phyloP scores from a whole-genome alignment of 768 basidiomycete species.

The Amyloporia xantha region DNA sequence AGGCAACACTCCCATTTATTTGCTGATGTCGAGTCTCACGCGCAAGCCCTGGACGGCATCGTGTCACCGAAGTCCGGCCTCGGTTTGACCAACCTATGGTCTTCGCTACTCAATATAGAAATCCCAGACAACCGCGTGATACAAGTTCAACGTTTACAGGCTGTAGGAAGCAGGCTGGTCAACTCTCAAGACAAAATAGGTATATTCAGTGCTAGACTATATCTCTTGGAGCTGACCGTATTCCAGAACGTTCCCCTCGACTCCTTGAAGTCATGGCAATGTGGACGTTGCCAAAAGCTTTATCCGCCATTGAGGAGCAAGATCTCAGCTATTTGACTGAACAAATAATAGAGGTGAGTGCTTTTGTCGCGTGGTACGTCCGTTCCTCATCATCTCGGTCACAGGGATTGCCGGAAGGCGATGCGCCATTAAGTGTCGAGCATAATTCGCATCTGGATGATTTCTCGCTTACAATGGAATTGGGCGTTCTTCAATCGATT shows the following conservation, averaged over 20 bases:
- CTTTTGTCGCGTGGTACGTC: background rate
- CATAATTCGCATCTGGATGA: no score
- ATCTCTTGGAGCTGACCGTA: background rate
- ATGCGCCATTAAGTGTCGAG: no score
- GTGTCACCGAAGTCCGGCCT: conserved; percentile 64
- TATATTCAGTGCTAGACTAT: background rate
- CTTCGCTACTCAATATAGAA: conserved; percentile 7
- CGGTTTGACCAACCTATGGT: conserved; percentile 28
- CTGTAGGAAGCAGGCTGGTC: background rate
- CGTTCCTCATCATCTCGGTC: no score
- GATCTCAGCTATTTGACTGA: background rate
- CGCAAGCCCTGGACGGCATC: conserved; percentile 35
- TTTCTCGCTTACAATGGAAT: no score
- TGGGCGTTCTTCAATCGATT: background rate
- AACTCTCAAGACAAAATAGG: background rate
- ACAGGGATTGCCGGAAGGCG: no score
- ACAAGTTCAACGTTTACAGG: background rate
- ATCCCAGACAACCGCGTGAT: background rate
- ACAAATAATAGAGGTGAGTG: background rate
- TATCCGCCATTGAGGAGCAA: conserved; percentile 1
- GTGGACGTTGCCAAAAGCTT: conserved; percentile 5
- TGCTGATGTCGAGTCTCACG: conserved; percentile 24
- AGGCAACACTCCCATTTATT: conserved; percentile 30
- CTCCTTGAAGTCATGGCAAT: conserved; percentile 20
- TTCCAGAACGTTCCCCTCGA: background rate